phyloP scores from a whole-genome alignment of 2,329 filamentous ascomycete genomes.

The Simplicillium aogashimaense region DNA sequence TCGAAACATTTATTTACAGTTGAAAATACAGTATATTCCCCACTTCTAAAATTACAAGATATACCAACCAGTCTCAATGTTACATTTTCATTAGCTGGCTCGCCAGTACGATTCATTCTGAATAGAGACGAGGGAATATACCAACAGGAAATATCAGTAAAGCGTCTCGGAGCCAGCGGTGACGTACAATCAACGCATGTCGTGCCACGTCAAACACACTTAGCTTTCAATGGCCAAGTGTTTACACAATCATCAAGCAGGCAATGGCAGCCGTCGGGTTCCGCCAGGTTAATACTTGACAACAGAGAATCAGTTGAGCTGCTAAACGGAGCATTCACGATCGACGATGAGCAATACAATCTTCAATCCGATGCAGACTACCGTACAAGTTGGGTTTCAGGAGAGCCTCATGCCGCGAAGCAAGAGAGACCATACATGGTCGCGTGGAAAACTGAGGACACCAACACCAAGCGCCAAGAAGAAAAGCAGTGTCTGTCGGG shows the following conservation, averaged over 20 bases:
- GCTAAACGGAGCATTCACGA: conserved; percentile 7
- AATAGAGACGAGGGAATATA: conserved; percentile 7
- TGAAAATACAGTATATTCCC: conserved; percentile 1
- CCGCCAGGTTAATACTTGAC: neutral
- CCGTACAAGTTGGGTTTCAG: neutral
- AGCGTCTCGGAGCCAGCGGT: conserved; percentile 4
- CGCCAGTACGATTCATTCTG: conserved; percentile 1
- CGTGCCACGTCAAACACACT: conserved; percentile 4
- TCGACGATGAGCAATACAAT: conserved; percentile 8
- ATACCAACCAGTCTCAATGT: conserved; percentile 1
- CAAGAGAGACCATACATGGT: conserved; percentile 3
- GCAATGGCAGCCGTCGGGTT: conserved; percentile 7
- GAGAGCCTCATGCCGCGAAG: neutral
- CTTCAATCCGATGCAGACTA: conserved; percentile 7
- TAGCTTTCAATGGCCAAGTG: conserved; percentile 6
- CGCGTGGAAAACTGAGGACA: conserved; percentile 4
- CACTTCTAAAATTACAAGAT: neutral
- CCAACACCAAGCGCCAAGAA: conserved; percentile 1
- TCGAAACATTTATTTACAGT: conserved; percentile 1
- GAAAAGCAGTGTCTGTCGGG: neutral
- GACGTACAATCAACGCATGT: conserved; percentile 3
- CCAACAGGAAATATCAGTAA: conserved; percentile 4
- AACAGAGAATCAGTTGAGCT: conserved; percentile 3
- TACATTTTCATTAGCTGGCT: neutral
- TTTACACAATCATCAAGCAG: neutral